phyloP scores from a whole-genome alignment of 2,329 filamentous ascomycete genomes.

The Tolypocladium ophioglossoides region DNA sequence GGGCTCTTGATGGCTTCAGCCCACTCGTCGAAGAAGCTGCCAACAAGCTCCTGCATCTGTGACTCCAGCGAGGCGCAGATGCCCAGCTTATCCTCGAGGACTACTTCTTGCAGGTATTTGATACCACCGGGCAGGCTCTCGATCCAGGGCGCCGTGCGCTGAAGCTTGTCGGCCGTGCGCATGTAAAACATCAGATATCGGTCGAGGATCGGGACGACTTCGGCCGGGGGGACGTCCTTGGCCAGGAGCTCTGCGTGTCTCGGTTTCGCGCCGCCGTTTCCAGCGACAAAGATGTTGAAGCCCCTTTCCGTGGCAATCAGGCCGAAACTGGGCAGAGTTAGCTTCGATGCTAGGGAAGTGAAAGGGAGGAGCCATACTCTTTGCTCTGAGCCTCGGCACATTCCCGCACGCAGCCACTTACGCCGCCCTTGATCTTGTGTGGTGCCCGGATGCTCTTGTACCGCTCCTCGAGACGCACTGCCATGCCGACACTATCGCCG shows the following conservation, averaged over 20 bases:
- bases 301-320: constrained; percentile 88
- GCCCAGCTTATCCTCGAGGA: constrained; percentile 76
- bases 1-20: constrained; percentile 67
- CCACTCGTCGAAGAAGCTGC: constrained; percentile 86
- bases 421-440: constrained; percentile 86
- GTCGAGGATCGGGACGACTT: constrained; percentile 76
- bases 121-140: constrained; percentile 77
- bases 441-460: constrained; percentile 87
- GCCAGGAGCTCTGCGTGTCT: constrained; percentile 73
- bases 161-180: constrained; percentile 80
- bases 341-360: neutral
- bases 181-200: constrained; percentile 92
- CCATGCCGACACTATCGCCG: constrained; percentile 85
- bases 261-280: constrained; percentile 82
- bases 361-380: constrained; percentile 45
- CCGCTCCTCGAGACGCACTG: constrained; percentile 74
- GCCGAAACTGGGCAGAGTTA: constrained; percentile 50
- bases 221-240: constrained; percentile 73
- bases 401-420: constrained; percentile 84
- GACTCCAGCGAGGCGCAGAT: constrained; percentile 75
- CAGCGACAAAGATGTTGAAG: constrained; percentile 85
- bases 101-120: constrained; percentile 69
- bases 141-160: constrained; percentile 81
- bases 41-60: constrained; percentile 80
- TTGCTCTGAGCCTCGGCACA: constrained; percentile 90